Base-by-base conservation (phyloP, 768 basidiomycete genomes). In the Lactarius evosmus region DNA sequence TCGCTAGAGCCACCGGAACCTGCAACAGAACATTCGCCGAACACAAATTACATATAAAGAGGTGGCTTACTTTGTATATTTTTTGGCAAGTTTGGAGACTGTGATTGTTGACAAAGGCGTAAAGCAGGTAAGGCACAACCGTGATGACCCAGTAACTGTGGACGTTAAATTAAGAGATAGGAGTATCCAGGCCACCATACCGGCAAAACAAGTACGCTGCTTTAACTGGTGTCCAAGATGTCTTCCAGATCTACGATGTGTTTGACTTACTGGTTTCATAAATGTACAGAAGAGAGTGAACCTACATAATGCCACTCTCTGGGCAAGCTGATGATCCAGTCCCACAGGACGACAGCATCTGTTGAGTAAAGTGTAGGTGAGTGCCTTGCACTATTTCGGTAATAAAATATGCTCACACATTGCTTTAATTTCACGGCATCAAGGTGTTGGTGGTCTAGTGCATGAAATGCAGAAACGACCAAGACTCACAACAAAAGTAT, bases 331-430 rank as follows among this genome's bases (percentile, higher is more conserved):
- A 88, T 85, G 72, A 88, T 78, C 90, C 90, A 92, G 78, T 92
- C 90, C 90, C 90, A 92, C 58, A 91, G 75, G 65, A 90, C 85
- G 56, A 92, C 85, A 61, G 89, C 87, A 74, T 92, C 90, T 91
- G 72, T 50, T 11, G 51, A 27, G 56, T 11, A 22, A 50, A 30
- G 6, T 2, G 34, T 32, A 38, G 7, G 25, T 44, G n/a, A 54
- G 22, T 16, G 11, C 17, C 6, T 14, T 34, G 14, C 9, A 27
- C 12, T 16, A 52, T 17, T 30, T 36, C 7, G 46, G 19, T 30
- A 22, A 44, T 58, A 62, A 71, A 64, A 57, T 6, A 38, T 19
- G 55, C 78, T 73, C 82, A 88, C 87, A 89, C 87, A 89, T 88
- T 19, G 70, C 70, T 71, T 44, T 60, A 22, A 38, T 27, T 25